Base-by-base conservation (phyloP, 306 rosid genomes). In the Crotalaria pallida region DNA sequence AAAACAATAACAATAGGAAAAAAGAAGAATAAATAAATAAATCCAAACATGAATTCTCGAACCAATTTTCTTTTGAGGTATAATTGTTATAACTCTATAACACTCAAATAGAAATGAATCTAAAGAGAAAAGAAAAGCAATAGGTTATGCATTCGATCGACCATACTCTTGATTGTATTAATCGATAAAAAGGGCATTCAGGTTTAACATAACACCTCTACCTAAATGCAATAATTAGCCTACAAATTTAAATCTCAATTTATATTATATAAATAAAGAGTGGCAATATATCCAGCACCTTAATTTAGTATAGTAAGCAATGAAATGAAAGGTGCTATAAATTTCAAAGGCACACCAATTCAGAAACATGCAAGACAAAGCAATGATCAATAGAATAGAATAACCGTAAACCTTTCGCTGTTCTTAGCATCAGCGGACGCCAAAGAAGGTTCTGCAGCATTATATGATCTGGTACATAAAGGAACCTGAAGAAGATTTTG, bases 361-460 rank as follows among this genome's bases (percentile, higher is more conserved):
- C 24, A 63, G 18, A 36, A 34, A 48, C 78, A 66, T n/a, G 51
- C 72, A 73, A 61, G 38, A 80, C 43, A 31, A 5, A 41, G 52
- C 59, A 36, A 60, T 40, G 34, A 48, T 31, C 43, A 44, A 18
- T 22, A 53, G 41, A 33, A 38, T n/a, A 31, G 43, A 65, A 80
- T 62, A 49, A 34, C 70, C 55, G n/a, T 52, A 61, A 86, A 94
- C 99, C 91, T 82, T 65, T 50, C 71, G 44, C 22, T 48, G 51
- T 26, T 57, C 49, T 85, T 73, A 40, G 59, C 72, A 67, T 78
- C 82, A 49, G 66, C 34, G 7, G 77, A 34, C 29, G 76, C 83
- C 84, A 85, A 45, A 43, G 96, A 77, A 68, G 92, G 76, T 17
- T 48, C 77, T 5, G 97, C 65, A 57, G 97, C 65, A 57, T 84